Base-by-base conservation (phyloP, 208 protist genomes). In the Acanthamoeba triangularis region DNA sequence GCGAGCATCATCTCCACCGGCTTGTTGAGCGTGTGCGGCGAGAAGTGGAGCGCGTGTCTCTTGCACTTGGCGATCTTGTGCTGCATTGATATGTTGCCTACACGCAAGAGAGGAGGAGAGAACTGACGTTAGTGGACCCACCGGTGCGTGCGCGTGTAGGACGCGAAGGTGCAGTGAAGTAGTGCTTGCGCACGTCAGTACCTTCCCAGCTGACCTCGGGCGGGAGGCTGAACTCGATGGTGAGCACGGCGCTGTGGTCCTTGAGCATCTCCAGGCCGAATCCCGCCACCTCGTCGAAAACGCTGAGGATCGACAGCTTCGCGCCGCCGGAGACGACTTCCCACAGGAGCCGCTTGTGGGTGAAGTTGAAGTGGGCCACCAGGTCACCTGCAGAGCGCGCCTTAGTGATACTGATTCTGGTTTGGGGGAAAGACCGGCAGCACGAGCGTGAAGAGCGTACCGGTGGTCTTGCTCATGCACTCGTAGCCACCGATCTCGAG, bases 151-250 rank as follows among this genome's bases (percentile, higher is more conserved):
- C 49, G 49, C 52, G 52, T 56, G 52, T 2, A 14, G 14, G 2
- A 13, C 52, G 18, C 0, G 5, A 14, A 1, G 18, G 52, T 56
- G 52, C 7, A 2, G 52, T 56, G 52, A 1, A 10, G 28, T 3
- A 3, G 59, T 7, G 10, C 59, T 28, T n/a, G n/a, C n/a, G n/a
- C n/a, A 4, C 59, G n/a, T 35, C 30, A 72, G 44, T 88, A 65
- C 56, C 56, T 30, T 69, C 35, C 87, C 65, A 69, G 91, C 4
- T 41, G 33, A 94, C 56, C 33, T 37, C 23, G 37, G 91, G 91
- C n/a, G 91, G 91, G 7, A 41, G 69, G 49, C 35, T 69, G 30
- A 85, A 94, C 91, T 94, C 91, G 65, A 94, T 94, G 41, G 72
- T 94, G 54, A 94, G 91, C 72, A 94, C 67, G 47, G 63, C 91